Base-by-base conservation (phyloP, 106 monocot species). In the Cymbidium sinense region DNA sequence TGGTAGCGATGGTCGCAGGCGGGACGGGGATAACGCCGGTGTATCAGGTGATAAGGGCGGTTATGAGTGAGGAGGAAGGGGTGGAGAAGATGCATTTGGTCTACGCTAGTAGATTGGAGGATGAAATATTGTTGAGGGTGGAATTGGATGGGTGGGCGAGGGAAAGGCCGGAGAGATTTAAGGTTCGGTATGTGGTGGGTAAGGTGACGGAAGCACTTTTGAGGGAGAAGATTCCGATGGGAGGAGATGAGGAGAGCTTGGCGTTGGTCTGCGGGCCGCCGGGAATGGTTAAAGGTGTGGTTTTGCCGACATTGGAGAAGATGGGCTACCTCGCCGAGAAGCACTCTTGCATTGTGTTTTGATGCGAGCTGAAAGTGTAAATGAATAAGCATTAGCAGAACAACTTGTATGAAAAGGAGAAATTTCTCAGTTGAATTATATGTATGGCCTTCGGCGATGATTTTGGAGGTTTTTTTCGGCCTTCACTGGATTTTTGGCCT, bases 21-120 rank as follows among this genome's bases (percentile, higher is more conserved):
- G 98, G 98, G 7, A 90, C 90, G 2, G 98, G 98, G 30, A 95
- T 99, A 82, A 99, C 98, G 23, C 98, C 98, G 1, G 76, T 99
- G 65, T 99, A 87, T 65, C 94, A 94, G 80, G 84, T 99, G 64
- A 92, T 99, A 62, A 94, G 94, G 87, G 90, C 94, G 5, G 88
- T 92, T 81, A 78, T 94, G 30, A 54, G 79, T 3, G 91, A 99
- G 74, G 86, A 81, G 39, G 98, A 99, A 74, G 50, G 31, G 17
- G 92, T 92, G 7, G 94, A 92, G 82, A 62, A 25, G 61, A 94
- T 99, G 90, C 82, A 86, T 52, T 28, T 99, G 37, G 92, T 99
- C 11, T 99, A 92, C 58, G 94, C 87, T n/a, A 94, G 90, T 79
- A 73, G 89, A 72, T 88, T 87, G 18, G 90, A 99, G 79, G 98